Evolutionary conservation across 2,329 filamentous ascomycete species (phyloP).

Genomic region (Monosporascus sp.): DNA sequence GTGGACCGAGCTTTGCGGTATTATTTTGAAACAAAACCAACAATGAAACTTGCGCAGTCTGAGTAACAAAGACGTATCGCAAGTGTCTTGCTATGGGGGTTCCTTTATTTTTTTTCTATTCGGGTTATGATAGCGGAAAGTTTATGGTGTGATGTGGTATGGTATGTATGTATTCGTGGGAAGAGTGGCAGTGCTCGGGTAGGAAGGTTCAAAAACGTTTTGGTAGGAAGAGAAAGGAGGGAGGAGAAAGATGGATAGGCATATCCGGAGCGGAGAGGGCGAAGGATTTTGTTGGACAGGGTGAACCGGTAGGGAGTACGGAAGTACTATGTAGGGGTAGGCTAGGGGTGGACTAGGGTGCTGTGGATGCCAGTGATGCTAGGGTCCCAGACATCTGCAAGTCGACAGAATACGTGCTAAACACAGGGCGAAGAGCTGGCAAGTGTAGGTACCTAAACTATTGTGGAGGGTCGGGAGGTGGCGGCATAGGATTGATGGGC

Average conservation of each 20-base stretch:
- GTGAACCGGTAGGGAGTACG: background rate
- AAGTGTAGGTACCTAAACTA: background rate
- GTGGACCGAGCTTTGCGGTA: slow-evolving; percentile 15
- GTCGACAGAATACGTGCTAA: background rate
- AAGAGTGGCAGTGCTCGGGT: slow-evolving; percentile 1
- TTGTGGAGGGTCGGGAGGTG: background rate
- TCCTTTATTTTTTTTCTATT: background rate
- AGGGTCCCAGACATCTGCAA: background rate
- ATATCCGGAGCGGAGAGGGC: slow-evolving; percentile 16
- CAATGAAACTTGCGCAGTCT: slow-evolving; percentile 10
- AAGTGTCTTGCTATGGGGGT: background rate
- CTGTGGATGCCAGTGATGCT: background rate
- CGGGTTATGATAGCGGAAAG: background rate
- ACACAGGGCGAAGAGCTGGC: background rate
- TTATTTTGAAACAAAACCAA: slow-evolving; percentile 13
- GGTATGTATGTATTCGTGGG: background rate
- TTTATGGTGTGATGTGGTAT: background rate
- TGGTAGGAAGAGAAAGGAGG: slow-evolving; percentile 7
- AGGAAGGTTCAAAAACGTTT: slow-evolving; percentile 4
- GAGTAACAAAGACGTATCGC: background rate
- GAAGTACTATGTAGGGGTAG: background rate
- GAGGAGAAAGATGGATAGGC: slow-evolving; percentile 8
- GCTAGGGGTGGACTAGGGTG: background rate
- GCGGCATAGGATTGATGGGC: background rate
- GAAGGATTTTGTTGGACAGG: slow-evolving; percentile 23